phyloP scores from a whole-genome alignment of 228 moss, liverwort and hornwort species.

The Sphagnum fallax region DNA sequence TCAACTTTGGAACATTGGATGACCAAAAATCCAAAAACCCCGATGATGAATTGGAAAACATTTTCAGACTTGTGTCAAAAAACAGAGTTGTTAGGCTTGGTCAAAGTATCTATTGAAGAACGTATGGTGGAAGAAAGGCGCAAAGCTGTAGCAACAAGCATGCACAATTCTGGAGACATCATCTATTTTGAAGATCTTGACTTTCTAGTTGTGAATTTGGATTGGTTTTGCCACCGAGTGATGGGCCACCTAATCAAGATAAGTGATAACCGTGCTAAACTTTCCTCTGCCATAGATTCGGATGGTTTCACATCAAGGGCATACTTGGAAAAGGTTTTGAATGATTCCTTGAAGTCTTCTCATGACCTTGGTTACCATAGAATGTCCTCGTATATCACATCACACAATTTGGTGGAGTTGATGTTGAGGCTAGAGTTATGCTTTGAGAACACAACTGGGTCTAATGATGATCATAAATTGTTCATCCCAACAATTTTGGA shows the following conservation, averaged over 20 bases:
- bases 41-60: neutral
- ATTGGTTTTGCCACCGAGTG: constrained; percentile 3
- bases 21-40: neutral
- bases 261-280: neutral
- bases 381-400: no score
- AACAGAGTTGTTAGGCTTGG: neutral
- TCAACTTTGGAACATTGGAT: neutral
- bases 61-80: neutral
- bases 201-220: constrained; percentile 3
- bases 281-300: no score
- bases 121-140: neutral
- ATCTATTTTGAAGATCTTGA: constrained; percentile 4
- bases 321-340: no score
- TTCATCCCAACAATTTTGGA: no score
- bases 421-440: no score
- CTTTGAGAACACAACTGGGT: no score
- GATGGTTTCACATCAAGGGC: no score
- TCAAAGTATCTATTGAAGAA: neutral
- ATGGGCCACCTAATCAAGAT: neutral
- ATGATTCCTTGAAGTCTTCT: no score
- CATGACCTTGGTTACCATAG: no score
- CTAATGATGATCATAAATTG: no score
- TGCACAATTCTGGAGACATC: constrained; percentile 3
- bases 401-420: no score
- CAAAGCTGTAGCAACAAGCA: neutral